A percentile compares a stretch with the other conserved stretches of the same genome.
These are phyloP conservation scores for Capsicum baccatum DNA, from an alignment of 257 asterid genomes.

Conservation along the genomic window DNA sequence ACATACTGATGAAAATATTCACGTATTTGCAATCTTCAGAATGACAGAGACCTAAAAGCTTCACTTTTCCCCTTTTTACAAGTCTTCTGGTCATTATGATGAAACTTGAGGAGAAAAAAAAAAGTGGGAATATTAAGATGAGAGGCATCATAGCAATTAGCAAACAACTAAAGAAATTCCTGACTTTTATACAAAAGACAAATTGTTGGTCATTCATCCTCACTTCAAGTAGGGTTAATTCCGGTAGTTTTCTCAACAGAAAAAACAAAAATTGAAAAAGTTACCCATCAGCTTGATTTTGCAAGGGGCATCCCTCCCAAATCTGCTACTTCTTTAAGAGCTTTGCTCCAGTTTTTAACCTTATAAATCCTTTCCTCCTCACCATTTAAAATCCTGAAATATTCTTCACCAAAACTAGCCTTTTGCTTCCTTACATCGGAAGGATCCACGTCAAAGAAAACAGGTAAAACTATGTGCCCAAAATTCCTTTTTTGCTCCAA, in stretches of 20 bases:
- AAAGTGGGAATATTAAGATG: no score
- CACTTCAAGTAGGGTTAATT: no score
- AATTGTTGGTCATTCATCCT: neutral
- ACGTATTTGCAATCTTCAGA: neutral
- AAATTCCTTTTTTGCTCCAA: conserved; percentile 21
- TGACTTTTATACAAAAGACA: neutral
- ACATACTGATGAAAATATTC: conserved; percentile 1
- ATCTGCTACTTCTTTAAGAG: conserved; percentile 30
- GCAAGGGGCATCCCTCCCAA: conserved; percentile 31
- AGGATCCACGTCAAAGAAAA: conserved; percentile 31
- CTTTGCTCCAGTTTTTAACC: neutral
- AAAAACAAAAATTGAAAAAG: neutral
- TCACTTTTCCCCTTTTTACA: neutral
- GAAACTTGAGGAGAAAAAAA: neutral
- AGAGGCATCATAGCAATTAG: no score
- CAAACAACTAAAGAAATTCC: no score
- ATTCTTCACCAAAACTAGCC: neutral
- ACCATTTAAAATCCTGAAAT: neutral
- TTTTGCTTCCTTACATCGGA: conserved; percentile 31
- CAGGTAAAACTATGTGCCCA: conserved; percentile 29
- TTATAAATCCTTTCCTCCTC: neutral
- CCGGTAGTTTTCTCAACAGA: neutral
- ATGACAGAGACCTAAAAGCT: neutral
- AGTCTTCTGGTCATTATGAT: conserved; percentile 10
- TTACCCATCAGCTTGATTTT: conserved; percentile 31